A percentile compares a stretch with the other conserved stretches of the same genome.
These are phyloP conservation scores for Ophiostoma sp. DNA, from an alignment of 2,329 filamentous ascomycete species.

Conservation along the genomic window DNA sequence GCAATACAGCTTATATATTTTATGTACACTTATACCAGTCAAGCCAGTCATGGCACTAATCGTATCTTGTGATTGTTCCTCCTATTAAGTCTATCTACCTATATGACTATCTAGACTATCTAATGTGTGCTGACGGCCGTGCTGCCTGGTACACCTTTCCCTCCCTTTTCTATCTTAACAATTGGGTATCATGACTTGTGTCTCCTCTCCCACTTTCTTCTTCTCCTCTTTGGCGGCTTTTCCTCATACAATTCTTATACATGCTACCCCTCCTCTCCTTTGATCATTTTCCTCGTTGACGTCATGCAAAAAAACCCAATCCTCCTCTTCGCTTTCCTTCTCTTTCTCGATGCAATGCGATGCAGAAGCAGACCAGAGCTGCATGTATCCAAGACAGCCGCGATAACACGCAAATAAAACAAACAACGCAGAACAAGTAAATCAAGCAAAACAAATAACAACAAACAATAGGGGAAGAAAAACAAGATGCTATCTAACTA, in stretches of 20 bases:
- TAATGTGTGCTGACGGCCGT: not conserved
- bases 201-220: not conserved
- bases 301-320: not conserved
- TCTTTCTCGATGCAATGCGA: not conserved
- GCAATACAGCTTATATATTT: not conserved
- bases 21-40: not conserved
- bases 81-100: slow-evolving; percentile 13
- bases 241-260: not conserved
- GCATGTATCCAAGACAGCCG: not conserved
- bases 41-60: too few relatives aligned
- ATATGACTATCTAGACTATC: slow-evolving; percentile 11
- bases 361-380: not conserved
- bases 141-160: not conserved
- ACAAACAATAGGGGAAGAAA: slow-evolving; percentile 11
- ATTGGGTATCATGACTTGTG: not conserved
- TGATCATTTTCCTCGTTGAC: not conserved
- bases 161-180: slow-evolving; percentile 1
- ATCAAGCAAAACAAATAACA: slow-evolving; percentile 11
- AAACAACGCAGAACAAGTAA: not conserved
- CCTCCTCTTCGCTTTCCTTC: not conserved
- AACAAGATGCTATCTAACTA: slow-evolving; percentile 30
- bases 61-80: slow-evolving; percentile 11
- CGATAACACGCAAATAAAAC: not conserved
- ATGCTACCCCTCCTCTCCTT: not conserved
- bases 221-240: not conserved